Conservation (phyloP, 257 asterid species). For the Salvia rosmarinus region DNA sequence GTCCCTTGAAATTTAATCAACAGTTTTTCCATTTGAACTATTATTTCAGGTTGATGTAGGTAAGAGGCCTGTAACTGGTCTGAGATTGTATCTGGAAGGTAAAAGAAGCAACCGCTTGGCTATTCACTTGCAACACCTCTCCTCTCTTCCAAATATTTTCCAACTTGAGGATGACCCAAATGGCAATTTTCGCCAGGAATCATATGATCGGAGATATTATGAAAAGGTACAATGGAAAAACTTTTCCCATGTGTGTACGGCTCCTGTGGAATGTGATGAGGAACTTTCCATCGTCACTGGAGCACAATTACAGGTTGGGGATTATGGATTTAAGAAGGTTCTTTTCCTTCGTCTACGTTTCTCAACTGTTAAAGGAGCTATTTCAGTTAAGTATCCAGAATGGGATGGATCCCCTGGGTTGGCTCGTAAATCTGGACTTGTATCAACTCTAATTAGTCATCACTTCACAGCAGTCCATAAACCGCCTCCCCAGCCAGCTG, state of each 20-base stretch:
- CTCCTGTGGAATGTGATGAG: conserved; percentile 91
- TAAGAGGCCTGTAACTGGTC: conserved; percentile 91
- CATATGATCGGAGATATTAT: conserved; percentile 71
- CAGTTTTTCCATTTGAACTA: neutral
- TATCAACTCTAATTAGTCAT: conserved; percentile 89
- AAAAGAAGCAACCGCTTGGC: conserved; percentile 93
- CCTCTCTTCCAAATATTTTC: conserved; percentile 86
- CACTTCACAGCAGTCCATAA: conserved; percentile 80
- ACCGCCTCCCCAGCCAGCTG: conserved; percentile 84
- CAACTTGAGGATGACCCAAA: conserved; percentile 78
- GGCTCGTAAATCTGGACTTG: conserved; percentile 91
- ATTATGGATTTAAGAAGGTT: conserved; percentile 81
- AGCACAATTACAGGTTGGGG: conserved; percentile 76
- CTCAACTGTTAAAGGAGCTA: conserved; percentile 74
- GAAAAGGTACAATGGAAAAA: conserved; percentile 97
- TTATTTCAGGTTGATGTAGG: conserved; percentile 88
- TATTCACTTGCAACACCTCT: conserved; percentile 89
- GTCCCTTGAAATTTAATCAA: conserved; percentile 21
- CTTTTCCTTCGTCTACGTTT: conserved; percentile 73
- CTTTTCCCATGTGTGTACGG: conserved; percentile 95
- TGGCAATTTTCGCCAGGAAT: conserved; percentile 56
- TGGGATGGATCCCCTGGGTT: conserved; percentile 97
- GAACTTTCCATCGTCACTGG: conserved; percentile 88
- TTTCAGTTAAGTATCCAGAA: conserved; percentile 70
- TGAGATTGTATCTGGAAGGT: conserved; percentile 91